phyloP scores from a whole-genome alignment of 805 yeast genomes.

The Saccharomycopsis olivae region DNA sequence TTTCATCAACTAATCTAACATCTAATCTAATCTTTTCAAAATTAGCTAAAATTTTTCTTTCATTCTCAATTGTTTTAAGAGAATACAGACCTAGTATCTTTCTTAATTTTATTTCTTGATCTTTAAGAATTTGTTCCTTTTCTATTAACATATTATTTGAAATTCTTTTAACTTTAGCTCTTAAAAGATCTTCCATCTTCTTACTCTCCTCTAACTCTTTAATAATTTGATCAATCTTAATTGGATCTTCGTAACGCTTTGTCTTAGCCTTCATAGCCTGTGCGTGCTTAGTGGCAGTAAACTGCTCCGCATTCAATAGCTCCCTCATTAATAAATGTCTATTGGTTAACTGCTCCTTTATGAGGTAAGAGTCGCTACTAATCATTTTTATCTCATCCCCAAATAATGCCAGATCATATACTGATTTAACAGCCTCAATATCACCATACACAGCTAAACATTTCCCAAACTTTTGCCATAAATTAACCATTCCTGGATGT shows the following conservation, averaged over 20 bases:
- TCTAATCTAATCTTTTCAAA: slow-evolving; percentile 65
- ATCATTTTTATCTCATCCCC: slow-evolving; percentile 65
- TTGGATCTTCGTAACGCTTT: slow-evolving; percentile 67
- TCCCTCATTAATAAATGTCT: slow-evolving; percentile 91
- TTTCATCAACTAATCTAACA: slow-evolving; percentile 61
- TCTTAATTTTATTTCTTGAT: slow-evolving; percentile 47
- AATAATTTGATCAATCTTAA: slow-evolving; percentile 85
- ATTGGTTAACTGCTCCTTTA: slow-evolving; percentile 88
- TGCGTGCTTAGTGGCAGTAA: slow-evolving; percentile 57
- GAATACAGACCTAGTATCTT: slow-evolving; percentile 48
- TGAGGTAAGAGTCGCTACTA: slow-evolving; percentile 67
- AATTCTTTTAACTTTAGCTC: slow-evolving; percentile 69
- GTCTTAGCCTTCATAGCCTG: slow-evolving; percentile 62
- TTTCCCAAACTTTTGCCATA: slow-evolving; percentile 74
- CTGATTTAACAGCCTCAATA: slow-evolving; percentile 57
- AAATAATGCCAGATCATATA: slow-evolving; percentile 60
- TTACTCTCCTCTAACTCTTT: slow-evolving; percentile 70
- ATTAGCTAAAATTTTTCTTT: slow-evolving; percentile 65
- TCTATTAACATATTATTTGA: slow-evolving; percentile 81
- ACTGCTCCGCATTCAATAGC: slow-evolving; percentile 64
- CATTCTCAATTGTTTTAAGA: slow-evolving; percentile 70
- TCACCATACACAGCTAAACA: slow-evolving; percentile 66
- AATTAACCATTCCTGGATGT: slow-evolving; percentile 59
- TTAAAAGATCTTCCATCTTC: slow-evolving; percentile 61
- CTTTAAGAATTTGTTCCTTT: slow-evolving; percentile 44